Evolutionary conservation across 108 stramenopile genomes (phyloP), one percentile per base, ranked within the genome.

Genomic region (Cyclotella distinguenda): DNA sequence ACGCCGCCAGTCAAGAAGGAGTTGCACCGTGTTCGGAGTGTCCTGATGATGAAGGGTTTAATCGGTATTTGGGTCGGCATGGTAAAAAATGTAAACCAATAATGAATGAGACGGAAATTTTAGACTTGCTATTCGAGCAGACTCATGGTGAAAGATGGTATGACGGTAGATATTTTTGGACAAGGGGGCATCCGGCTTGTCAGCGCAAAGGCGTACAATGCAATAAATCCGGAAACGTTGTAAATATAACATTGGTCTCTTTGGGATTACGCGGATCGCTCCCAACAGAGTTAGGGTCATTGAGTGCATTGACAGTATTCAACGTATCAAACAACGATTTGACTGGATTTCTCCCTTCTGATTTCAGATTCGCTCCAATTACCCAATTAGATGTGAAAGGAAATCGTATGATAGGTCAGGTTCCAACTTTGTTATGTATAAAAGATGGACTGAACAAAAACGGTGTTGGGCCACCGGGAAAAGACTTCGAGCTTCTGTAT

Each of bases 381-480:
- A 64, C 46, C 36, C 16, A 43, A 32, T 64, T 82, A 35, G 63
- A 79, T 48, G 16, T 82, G 2, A 44, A 45, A 11, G 70, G 72
- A 4, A 76, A 75, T 44, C 42, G 46, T 19, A 6, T 82, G 26
- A 39, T 55, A 30, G 82, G 82, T 22, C 34, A 48, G 11, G 60
- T 82, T 19, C 78, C 82, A 34, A 74, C 70, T 38, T 55, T 79
- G 46, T 50, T 82, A 43, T 82, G 82, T 34, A 55, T 77, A 19
- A 79, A 73, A 34, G 79, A 77, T 4, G 79, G 64, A 12, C 48
- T 83, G 11, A 83, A 83, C 60, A 57, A 75, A 11, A 80, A 83
- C 64, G 78, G 78, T 34, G 8, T 67, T 46, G 66, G 66, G 15
- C 66, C 60, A 16, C 46, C 59, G 3, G 74, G 70, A 6, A 54